phyloP scores from a whole-genome alignment of 1,284 basidiomycete species.

The Phellopilus nigrolimitatus region DNA sequence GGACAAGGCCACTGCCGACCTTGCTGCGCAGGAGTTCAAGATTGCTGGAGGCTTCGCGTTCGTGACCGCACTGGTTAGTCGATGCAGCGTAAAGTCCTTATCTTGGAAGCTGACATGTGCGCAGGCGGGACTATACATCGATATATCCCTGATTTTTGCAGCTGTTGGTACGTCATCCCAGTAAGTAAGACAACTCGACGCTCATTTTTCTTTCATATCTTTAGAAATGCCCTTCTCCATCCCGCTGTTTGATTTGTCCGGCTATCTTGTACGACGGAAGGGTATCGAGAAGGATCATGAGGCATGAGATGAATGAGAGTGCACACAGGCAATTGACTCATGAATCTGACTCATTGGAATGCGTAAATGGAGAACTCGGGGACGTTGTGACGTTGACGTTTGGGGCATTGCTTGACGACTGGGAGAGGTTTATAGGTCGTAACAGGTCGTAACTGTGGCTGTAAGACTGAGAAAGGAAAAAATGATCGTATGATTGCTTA shows the following conservation, averaged over 20 bases:
- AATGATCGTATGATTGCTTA: too few relatives aligned
- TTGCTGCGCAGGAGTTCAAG: constrained; percentile 21
- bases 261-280: constrained; percentile 12
- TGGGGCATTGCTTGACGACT: too few relatives aligned
- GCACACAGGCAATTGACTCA: not conserved
- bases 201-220: too few relatives aligned
- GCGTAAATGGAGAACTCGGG: constrained; percentile 8
- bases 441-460: too few relatives aligned
- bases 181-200: too few relatives aligned
- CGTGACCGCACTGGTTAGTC: constrained; percentile 20
- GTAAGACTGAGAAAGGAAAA: too few relatives aligned
- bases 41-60: constrained; percentile 23
- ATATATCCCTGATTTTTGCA: constrained; percentile 21
- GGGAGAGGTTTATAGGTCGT: too few relatives aligned
- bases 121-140: constrained; percentile 22
- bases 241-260: constrained; percentile 23
- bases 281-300: constrained; percentile 1
- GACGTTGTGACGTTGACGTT: too few relatives aligned
- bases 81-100: not conserved
- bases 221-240: constrained; percentile 21
- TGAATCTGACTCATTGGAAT: too few relatives aligned
- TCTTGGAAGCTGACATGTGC: not conserved
- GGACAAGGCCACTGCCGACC: constrained; percentile 14
- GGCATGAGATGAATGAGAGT: constrained; percentile 4
- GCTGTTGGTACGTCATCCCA: too few relatives aligned